A percentile compares a stretch with the other conserved stretches of the same genome.
phyloP scores from a whole-genome alignment of 2,329 filamentous ascomycete species.

The Exophiala sp. region DNA sequence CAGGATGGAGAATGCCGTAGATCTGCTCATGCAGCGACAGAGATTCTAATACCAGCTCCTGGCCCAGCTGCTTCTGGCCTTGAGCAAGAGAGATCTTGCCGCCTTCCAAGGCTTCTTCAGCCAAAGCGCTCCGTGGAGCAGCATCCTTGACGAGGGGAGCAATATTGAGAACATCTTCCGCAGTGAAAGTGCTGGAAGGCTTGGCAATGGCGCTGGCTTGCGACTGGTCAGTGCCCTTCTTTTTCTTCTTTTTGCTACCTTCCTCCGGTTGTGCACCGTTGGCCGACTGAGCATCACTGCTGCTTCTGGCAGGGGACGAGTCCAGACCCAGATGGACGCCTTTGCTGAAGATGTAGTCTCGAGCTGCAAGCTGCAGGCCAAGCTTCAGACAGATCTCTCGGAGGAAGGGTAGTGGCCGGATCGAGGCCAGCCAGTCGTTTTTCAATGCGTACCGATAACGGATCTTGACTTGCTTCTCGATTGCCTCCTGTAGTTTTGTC shows the following conservation, averaged over 20 bases:
- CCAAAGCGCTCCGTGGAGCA: constrained; percentile 78
- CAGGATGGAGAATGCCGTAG: constrained; percentile 92
- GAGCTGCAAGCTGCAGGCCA: constrained; percentile 78
- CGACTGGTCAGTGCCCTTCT: constrained; percentile 33
- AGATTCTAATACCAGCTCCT: constrained; percentile 92
- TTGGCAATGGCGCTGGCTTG: constrained; percentile 39
- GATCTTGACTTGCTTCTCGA: constrained; percentile 64
- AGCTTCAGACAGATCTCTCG: constrained; percentile 85
- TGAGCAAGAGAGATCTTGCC: constrained; percentile 94
- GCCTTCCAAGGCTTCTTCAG: constrained; percentile 92
- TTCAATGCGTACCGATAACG: constrained; percentile 73
- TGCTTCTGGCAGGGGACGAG: constrained; percentile 36
- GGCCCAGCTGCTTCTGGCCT: constrained; percentile 88
- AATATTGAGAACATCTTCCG: constrained; percentile 84
- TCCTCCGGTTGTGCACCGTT: constrained; percentile 35
- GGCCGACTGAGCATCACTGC: constrained; percentile 27
- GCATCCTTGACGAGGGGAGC: constrained; percentile 96
- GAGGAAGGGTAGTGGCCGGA: constrained; percentile 75
- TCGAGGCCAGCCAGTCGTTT: constrained; percentile 58
- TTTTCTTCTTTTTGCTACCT: constrained; percentile 53
- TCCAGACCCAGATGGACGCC: constrained; percentile 32
- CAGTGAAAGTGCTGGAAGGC: constrained; percentile 59
- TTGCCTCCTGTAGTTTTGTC: constrained; percentile 60
- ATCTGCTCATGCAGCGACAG: constrained; percentile 96
- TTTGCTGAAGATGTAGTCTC: constrained; percentile 64